These are phyloP conservation scores for Ophiognomonia clavigignenti-juglandacearum DNA, from an alignment of 2,329 filamentous ascomycete species.

Conservation along the genomic window DNA sequence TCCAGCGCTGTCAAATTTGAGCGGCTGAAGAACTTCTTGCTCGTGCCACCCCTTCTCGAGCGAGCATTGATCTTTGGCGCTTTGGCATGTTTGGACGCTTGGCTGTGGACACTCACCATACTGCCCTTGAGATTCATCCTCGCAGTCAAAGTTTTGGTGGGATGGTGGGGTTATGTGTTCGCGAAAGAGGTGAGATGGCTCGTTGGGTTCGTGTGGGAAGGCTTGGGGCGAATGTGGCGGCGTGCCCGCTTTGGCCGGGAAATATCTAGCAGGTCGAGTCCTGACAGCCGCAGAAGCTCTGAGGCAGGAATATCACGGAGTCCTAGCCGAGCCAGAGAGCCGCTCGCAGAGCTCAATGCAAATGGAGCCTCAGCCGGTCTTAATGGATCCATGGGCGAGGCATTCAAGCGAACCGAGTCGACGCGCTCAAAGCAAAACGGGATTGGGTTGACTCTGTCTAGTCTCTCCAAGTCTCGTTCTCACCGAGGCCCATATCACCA, in stretches of 20 bases:
- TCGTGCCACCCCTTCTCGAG: constrained; percentile 78
- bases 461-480: constrained; percentile 20
- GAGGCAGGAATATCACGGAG: constrained; percentile 37
- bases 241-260: constrained; percentile 46
- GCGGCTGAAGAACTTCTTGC: constrained; percentile 80
- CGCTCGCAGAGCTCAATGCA: constrained; percentile 1
- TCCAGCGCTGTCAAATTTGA: constrained; percentile 90
- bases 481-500: constrained; percentile 46
- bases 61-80: constrained; percentile 82
- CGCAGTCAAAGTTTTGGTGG: constrained; percentile 68
- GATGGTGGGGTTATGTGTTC: constrained; percentile 73
- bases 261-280: constrained; percentile 20
- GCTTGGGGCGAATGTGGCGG: constrained; percentile 73
- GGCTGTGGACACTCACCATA: constrained; percentile 96
- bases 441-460: not conserved
- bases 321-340: constrained; percentile 23
- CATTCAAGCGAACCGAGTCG: constrained; percentile 8
- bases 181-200: constrained; percentile 69
- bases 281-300: constrained; percentile 23
- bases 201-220: constrained; percentile 71
- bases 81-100: constrained; percentile 87
- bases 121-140: constrained; percentile 83
- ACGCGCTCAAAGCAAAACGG: not conserved
- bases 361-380: not conserved
- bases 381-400: not conserved